phyloP scores from a whole-genome alignment of 164 flowering plant species.

The Echeveria elegans region DNA sequence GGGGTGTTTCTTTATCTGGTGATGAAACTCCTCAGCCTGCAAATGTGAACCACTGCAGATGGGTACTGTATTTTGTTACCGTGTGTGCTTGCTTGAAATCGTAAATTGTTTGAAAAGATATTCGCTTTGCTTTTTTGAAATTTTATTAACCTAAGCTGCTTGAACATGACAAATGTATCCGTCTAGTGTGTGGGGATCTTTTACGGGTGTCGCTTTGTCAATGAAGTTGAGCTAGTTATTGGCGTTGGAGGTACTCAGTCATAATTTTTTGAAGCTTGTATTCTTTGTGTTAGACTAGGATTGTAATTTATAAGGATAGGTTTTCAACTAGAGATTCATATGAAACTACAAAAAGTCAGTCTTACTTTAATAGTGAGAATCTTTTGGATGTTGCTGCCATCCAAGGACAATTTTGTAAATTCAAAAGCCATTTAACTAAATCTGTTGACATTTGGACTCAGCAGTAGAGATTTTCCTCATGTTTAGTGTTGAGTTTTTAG shows the following conservation, averaged over 20 bases:
- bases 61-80: conserved; percentile 19
- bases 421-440: not conserved
- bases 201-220: not conserved
- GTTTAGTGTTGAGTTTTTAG: not conserved
- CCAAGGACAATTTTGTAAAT: no score
- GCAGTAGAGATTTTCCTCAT: not conserved
- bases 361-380: no score
- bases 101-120: not conserved
- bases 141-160: not conserved
- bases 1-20: conserved; percentile 38
- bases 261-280: not conserved
- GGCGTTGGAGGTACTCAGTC: not conserved
- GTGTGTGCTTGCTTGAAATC: not conserved
- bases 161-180: not conserved
- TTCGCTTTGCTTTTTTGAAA: not conserved
- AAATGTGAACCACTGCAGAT: conserved; percentile 64
- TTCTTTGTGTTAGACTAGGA: not conserved
- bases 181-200: not conserved
- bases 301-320: no score
- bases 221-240: not conserved
- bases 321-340: no score
- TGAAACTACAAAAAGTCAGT: no score
- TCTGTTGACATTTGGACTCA: not conserved
- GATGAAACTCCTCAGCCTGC: conserved; percentile 42
- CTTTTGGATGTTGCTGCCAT: no score